Evolutionary conservation across 169 alveolate genomes (phyloP).

Genomic region (Ophryocystis elektroscirrha): DNA sequence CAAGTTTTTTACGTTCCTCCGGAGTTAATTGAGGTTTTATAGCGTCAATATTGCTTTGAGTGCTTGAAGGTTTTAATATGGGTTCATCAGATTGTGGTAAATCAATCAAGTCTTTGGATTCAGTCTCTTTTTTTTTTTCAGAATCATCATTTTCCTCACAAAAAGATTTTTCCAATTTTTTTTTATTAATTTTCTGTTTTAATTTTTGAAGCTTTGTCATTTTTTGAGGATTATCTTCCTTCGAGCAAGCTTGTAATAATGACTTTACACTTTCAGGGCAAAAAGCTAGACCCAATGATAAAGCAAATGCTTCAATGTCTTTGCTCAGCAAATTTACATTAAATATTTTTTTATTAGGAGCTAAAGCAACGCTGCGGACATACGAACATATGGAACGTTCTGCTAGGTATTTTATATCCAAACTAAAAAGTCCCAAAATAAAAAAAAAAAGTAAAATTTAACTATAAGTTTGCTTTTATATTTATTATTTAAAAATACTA

Average conservation of each 20-base stretch:
- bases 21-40: constrained; percentile 4
- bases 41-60: background rate
- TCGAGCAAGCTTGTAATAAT: background rate
- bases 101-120: background rate
- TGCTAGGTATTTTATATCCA: constrained; percentile 10
- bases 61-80: background rate
- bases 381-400: constrained; percentile 8
- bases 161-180: background rate
- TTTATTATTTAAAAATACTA: constrained; percentile 2
- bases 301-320: constrained; percentile 1
- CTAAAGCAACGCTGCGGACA: constrained; percentile 2
- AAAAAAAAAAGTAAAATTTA: constrained; percentile 1
- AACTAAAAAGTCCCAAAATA: background rate
- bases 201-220: constrained; percentile 12
- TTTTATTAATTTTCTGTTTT: constrained; percentile 6
- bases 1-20: constrained; percentile 3
- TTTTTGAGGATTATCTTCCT: constrained; percentile 3
- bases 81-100: background rate
- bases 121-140: background rate
- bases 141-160: background rate
- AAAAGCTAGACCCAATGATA: background rate
- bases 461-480: constrained; percentile 9
- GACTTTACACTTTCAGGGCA: background rate
- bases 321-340: background rate
- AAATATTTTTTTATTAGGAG: constrained; percentile 6